Conservation (phyloP, 768 basidiomycete species). For the Cystofilobasidium ferigula region DNA sequence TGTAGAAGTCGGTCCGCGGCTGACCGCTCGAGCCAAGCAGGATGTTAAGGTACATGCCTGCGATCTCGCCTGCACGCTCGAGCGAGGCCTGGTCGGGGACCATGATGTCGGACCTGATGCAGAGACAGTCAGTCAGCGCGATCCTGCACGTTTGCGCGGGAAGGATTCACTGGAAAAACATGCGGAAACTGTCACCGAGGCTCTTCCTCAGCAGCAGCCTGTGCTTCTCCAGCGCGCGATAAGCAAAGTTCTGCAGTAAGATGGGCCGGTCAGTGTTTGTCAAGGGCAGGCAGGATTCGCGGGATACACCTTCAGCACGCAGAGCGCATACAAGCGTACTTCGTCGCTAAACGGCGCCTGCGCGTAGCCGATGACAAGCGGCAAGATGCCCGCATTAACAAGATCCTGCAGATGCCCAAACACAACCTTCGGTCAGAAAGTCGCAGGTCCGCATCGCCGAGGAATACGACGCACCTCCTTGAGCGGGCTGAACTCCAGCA, state of each 20-base stretch:
- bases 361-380: background rate
- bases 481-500: background rate
- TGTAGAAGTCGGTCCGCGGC: too few relatives aligned
- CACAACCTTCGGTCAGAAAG: background rate
- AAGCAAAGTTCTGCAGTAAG: background rate
- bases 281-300: background rate
- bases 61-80: too few relatives aligned
- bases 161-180: too few relatives aligned
- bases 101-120: too few relatives aligned
- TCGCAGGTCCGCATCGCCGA: background rate
- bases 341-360: background rate
- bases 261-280: background rate
- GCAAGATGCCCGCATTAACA: background rate
- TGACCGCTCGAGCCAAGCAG: too few relatives aligned
- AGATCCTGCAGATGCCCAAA: background rate
- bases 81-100: too few relatives aligned
- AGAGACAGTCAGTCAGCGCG: too few relatives aligned
- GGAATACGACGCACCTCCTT: background rate
- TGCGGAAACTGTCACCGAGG: too few relatives aligned
- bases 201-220: too few relatives aligned
- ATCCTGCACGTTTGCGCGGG: too few relatives aligned
- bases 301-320: background rate
- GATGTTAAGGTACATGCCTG: too few relatives aligned
- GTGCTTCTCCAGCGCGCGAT: too few relatives aligned
- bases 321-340: background rate